Percentiles rank a stretch among this genome's conserved stretches.
These are phyloP conservation scores for Lactuca saligna DNA, from an alignment of 129 eudicot species.

Conservation along the genomic window DNA sequence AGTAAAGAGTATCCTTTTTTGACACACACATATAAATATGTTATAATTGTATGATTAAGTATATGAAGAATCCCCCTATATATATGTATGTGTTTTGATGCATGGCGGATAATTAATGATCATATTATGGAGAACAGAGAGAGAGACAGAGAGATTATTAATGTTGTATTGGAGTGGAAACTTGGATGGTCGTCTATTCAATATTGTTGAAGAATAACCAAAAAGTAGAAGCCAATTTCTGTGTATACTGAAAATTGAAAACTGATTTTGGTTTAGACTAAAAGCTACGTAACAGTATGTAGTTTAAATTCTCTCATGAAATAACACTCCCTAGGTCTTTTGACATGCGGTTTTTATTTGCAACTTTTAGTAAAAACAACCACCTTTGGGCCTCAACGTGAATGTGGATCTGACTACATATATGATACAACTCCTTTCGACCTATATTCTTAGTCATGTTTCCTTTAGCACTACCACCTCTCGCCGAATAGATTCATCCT, in stretches of 20 bases:
- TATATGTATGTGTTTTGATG: constrained; percentile 9
- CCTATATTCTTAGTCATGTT: too few relatives aligned
- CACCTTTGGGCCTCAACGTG: too few relatives aligned
- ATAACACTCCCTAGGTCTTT: too few relatives aligned
- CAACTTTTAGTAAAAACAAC: too few relatives aligned
- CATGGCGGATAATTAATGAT: constrained; percentile 5
- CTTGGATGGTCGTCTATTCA: constrained; percentile 21
- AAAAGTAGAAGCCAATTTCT: background rate
- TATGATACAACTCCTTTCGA: too few relatives aligned
- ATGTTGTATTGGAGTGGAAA: background rate
- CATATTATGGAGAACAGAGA: background rate
- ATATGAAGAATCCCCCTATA: constrained; percentile 13
- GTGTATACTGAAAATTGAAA: background rate
- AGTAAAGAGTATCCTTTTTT: constrained; percentile 27
- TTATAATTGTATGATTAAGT: constrained; percentile 13
- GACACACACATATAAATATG: background rate
- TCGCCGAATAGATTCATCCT: too few relatives aligned
- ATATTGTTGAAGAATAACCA: constrained; percentile 3
- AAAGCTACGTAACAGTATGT: too few relatives aligned
- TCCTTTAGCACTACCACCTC: too few relatives aligned
- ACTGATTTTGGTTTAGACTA: background rate
- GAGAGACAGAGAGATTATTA: background rate
- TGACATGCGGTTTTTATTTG: too few relatives aligned
- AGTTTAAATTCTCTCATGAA: too few relatives aligned
- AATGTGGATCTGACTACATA: too few relatives aligned